A percentile compares a stretch with the other conserved stretches of the same genome.
Evolutionary conservation across 495 filamentous ascomycete species (phyloP).

Genomic region (Hypoxylon trugodes): DNA sequence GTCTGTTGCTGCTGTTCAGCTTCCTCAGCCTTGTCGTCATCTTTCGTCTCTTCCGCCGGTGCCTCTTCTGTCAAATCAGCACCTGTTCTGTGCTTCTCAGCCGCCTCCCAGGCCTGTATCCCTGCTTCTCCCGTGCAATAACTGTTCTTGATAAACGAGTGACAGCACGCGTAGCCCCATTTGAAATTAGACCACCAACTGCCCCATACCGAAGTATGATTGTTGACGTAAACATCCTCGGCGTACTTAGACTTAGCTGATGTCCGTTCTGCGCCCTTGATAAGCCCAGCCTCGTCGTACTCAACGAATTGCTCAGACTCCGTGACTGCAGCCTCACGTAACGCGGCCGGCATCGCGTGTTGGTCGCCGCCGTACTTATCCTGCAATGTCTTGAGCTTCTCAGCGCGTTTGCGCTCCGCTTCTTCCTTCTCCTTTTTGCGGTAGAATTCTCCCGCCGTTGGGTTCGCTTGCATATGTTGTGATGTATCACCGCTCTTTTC

Average conservation of each 20-base stretch:
- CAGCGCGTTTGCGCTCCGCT: conserved; percentile 69
- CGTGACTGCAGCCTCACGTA: conserved; percentile 71
- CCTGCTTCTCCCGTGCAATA: conserved; percentile 95
- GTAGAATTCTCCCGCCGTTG: conserved; percentile 85
- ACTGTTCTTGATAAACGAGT: conserved; percentile 90
- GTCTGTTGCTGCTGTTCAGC: conserved; percentile 34
- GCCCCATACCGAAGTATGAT: conserved; percentile 93
- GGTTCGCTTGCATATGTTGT: conserved; percentile 92
- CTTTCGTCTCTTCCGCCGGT: conserved; percentile 26
- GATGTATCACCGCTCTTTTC: conserved; percentile 78
- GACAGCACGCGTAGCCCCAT: conserved; percentile 99
- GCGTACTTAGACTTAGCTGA: conserved; percentile 85
- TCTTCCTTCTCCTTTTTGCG: conserved; percentile 82
- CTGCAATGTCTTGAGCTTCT: conserved; percentile 73
- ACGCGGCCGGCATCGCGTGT: conserved; percentile 67
- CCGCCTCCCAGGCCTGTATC: conserved; percentile 73
- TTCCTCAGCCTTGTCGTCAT: conserved; percentile 44
- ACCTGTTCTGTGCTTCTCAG: conserved; percentile 66
- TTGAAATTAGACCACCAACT: conserved; percentile 96
- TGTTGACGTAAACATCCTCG: conserved; percentile 88
- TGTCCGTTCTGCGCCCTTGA: conserved; percentile 86
- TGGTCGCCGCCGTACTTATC: conserved; percentile 84
- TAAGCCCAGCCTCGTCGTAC: conserved; percentile 86
- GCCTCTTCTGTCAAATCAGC: conserved; percentile 49
- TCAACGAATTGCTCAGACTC: conserved; percentile 92